Conservation (phyloP, 768 basidiomycete genomes). For the Gloeostereum incarnatum region DNA sequence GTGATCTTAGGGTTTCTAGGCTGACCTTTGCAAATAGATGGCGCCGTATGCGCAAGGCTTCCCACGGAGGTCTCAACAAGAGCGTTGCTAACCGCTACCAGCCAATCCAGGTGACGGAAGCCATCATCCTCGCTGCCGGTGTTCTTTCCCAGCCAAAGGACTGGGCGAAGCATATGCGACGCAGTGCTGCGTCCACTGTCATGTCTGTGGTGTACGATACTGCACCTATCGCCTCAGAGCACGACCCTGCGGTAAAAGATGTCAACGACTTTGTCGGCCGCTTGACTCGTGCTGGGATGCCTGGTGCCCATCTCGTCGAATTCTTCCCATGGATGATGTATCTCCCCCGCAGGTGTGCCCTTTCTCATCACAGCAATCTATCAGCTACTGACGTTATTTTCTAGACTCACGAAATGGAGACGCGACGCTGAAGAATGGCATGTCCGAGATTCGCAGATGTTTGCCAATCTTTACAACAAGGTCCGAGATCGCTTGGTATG, state of each 20-base stretch:
- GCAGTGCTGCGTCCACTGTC: conserved; percentile 9
- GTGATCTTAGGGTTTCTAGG: conserved; percentile 2
- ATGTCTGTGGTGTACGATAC: conserved; percentile 9
- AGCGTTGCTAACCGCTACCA: conserved; percentile 10
- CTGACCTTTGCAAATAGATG: conserved; percentile 10
- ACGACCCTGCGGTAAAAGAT: conserved; percentile 1
- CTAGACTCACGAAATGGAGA: conserved; percentile 11
- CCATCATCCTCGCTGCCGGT: conserved; percentile 12
- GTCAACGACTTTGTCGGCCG: conserved; percentile 11
- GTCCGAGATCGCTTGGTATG: conserved; percentile 7
- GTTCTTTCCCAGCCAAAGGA: conserved; percentile 12
- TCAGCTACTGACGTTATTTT: too few species aligned
- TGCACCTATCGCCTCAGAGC: conserved; percentile 2
- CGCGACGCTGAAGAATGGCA: conserved; percentile 10
- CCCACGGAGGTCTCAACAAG: conserved; percentile 17
- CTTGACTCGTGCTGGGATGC: conserved; percentile 16
- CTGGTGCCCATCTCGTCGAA: conserved; percentile 21
- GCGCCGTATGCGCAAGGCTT: conserved; percentile 17
- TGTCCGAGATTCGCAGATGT: conserved; percentile 7
- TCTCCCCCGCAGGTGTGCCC: conserved; percentile 14
- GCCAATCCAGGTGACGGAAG: conserved; percentile 13
- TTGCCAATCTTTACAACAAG: conserved; percentile 6
- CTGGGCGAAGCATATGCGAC: conserved; percentile 20
- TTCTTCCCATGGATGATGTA: conserved; percentile 18
- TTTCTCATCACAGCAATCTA: too few species aligned